Conservation (phyloP, 805 yeast genomes). For the Nakazawaea anatomiae region DNA sequence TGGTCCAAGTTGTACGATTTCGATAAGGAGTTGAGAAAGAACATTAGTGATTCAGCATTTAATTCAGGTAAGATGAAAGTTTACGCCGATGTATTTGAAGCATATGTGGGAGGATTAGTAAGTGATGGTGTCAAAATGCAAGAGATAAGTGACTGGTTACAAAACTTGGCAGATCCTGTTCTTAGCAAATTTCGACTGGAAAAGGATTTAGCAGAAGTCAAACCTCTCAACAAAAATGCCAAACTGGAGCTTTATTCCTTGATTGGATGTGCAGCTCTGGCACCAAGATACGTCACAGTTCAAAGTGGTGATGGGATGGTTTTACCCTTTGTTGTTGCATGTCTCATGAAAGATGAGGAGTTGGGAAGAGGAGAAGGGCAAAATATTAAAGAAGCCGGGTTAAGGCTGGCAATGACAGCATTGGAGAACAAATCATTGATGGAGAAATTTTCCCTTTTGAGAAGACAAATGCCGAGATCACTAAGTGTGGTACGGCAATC, state of each 20-base stretch:
- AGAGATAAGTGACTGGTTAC: constrained; percentile 53
- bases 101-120: constrained; percentile 82
- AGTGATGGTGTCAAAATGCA: constrained; percentile 45
- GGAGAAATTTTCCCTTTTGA: constrained; percentile 54
- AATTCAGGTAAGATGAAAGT: constrained; percentile 58
- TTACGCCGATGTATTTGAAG: constrained; percentile 88
- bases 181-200: constrained; percentile 27
- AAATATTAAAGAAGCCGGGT: constrained; percentile 71
- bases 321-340: constrained; percentile 53
- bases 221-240: constrained; percentile 55
- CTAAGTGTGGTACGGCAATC: not conserved
- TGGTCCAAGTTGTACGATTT: constrained; percentile 69
- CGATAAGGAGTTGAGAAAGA: constrained; percentile 46
- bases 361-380: constrained; percentile 72
- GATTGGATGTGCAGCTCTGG: constrained; percentile 68
- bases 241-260: constrained; percentile 72
- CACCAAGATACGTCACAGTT: constrained; percentile 51
- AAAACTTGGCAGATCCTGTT: constrained; percentile 42
- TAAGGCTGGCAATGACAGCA: constrained; percentile 81
- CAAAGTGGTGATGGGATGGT: constrained; percentile 34
- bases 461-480: constrained; percentile 47
- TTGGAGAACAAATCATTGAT: constrained; percentile 50
- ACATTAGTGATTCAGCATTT: constrained; percentile 39
- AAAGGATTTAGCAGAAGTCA: constrained; percentile 22
- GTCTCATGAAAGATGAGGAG: constrained; percentile 57